Evolutionary conservation across 2,329 filamentous ascomycete species (phyloP), one percentile per base, ranked within the genome.

Genomic region (Epichloe scottii): DNA sequence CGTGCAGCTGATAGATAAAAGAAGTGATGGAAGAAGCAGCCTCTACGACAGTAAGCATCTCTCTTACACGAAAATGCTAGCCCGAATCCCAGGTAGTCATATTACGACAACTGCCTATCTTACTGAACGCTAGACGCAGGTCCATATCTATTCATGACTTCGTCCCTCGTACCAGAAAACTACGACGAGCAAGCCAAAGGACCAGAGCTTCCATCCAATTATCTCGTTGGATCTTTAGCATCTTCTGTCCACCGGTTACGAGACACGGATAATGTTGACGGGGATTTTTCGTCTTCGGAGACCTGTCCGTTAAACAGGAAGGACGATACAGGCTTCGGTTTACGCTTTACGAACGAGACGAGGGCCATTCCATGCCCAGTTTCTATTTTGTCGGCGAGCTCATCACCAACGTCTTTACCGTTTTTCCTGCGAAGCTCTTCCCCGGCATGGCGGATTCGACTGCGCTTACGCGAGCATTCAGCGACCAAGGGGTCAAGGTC

Each of bases 251-350:
- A 94, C 65, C 78, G 87, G 50, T 71, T 94, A 50, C 91, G 93
- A 65, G 87, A 94, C 62, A 75, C 80, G 3, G 76, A 84, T 60
- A 89, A 89, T 61, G 73, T 72, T 70, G 87, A 93, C 66, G 85
- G 85, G 88, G 84, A 1, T 94, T 89, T 68, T 95, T 95, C 61
- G 84, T 95, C n/a, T 95, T 94, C 66, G 86, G 86, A 5, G 89
- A 95, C 65, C 73, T 95, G 21, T 93, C 87, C 0, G 81, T 91
- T 54, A 85, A 85, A 62, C 73, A 81, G 23, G 79, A 86, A 59
- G 89, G 89, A 33, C 74, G 72, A 19, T 91, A 82, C 62, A 76
- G 83, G 37, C 74, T 95, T 39, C 78, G 82, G 51, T 95, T 95
- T 63, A 84, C 79, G 46, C 74, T 95, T 14, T 90, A 85, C 65